Evolutionary conservation across 805 yeast species (phyloP), one percentile per base, ranked within the genome.

Genomic region (Trichomonascus vanleenenianus): DNA sequence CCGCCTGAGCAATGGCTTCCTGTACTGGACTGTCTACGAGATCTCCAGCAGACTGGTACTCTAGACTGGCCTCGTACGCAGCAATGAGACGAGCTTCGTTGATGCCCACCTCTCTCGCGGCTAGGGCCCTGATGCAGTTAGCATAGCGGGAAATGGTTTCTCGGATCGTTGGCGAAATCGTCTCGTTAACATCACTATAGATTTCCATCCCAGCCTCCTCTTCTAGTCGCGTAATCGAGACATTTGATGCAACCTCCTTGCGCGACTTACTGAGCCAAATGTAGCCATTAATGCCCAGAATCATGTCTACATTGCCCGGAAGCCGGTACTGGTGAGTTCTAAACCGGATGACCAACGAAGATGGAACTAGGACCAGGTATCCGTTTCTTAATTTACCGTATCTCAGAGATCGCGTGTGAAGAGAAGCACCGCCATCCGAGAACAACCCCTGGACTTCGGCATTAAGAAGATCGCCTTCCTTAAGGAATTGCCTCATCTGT

Each of bases 301-400:
- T 87, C 40, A 84, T 74, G 55, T 89, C 87, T 30, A 93, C 86
- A 56, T 85, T 85, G n/a, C 97, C 97, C 0, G 96, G 96, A n/a
- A 93, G 71, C 47, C 78, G 76, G 66, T 85, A 87, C 15, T 89
- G 75, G 63, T 93, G 97, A 56, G 85, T 83, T 57, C 89, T 86
- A 3, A 95, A 79, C 58, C 95, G 78, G 37, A 91, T 76, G 39
- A 94, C 74, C 50, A 94, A 70, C 18, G 89, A 81, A 32, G 91
- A 73, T 2, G 97, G 96, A 1, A 91, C 93, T 45, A 74, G 72
- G 19, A 85, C 67, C 54, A 88, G 85, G 30, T 81, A 72, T 34
- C 99, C 99, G 61, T 93, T 88, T 63, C 97, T 78, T 50, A 93
- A 71, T 63, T 93, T 93, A 12, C 99, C 99, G 61, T 93, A 93